Evolutionary conservation across 2,329 filamentous ascomycete species (phyloP).

Genomic region (Penicillium digitatum): DNA sequence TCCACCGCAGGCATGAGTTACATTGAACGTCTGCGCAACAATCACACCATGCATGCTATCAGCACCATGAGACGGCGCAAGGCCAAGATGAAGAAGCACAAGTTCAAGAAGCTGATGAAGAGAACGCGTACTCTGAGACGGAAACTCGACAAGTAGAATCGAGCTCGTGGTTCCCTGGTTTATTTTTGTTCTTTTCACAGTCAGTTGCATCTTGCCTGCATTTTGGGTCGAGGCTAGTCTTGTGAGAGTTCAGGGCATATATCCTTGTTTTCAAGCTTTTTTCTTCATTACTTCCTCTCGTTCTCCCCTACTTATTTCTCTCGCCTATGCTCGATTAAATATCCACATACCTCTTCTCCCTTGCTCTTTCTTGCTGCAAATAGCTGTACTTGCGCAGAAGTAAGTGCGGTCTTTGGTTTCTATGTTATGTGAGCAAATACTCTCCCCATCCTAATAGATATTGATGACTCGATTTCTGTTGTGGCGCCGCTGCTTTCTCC

Average conservation of each 20-base stretch:
- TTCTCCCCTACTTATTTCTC: slow-evolving; percentile 7
- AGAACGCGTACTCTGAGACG: slow-evolving; percentile 81
- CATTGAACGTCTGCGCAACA: slow-evolving; percentile 63
- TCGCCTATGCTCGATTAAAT: slow-evolving; percentile 19
- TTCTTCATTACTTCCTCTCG: slow-evolving; percentile 12
- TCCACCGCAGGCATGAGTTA: slow-evolving; percentile 47
- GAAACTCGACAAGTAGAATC: slow-evolving; percentile 64
- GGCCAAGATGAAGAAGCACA: slow-evolving; percentile 99
- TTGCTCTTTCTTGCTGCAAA: not conserved
- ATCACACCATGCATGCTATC: slow-evolving; percentile 67
- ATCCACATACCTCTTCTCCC: slow-evolving; percentile 14
- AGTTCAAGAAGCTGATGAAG: slow-evolving; percentile 99
- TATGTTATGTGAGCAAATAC: slow-evolving; percentile 3
- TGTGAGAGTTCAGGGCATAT: slow-evolving; percentile 22
- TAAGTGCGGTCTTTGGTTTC: not conserved
- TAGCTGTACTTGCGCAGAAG: not conserved
- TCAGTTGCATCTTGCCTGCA: slow-evolving; percentile 23
- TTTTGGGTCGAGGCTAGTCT: slow-evolving; percentile 17
- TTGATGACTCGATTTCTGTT: slow-evolving; percentile 6
- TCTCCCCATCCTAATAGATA: slow-evolving; percentile 17
- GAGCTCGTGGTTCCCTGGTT: slow-evolving; percentile 11
- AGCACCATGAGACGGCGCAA: slow-evolving; percentile 89
- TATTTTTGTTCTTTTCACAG: slow-evolving; percentile 9
- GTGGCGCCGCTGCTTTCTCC: not conserved
- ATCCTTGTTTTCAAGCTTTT: slow-evolving; percentile 17